Evolutionary conservation across 805 yeast species (phyloP), one percentile per base, ranked within the genome.

Genomic region (Tanozyma kutaoensis): DNA sequence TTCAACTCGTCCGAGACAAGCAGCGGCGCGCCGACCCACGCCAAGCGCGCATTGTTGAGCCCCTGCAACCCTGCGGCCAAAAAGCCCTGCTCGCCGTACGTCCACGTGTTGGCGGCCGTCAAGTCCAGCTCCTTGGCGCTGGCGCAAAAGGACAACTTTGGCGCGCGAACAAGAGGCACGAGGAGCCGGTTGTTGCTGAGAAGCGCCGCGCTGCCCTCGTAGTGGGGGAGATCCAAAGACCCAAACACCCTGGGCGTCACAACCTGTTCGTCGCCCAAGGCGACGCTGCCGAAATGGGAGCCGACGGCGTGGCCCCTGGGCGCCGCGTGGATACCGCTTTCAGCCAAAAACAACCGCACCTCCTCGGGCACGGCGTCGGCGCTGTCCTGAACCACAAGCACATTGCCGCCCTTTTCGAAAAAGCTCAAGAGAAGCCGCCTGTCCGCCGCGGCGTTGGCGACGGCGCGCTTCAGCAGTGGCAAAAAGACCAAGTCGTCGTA

Each of bases 351-450:
- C 3, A 66, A 55, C 33, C 82, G 70, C 19, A 78, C 52, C 14
- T 46, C 51, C 12, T 58, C 64, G 5, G 64, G 63, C 27, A 50
- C 37, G 3, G 47, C 43, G 4, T 44, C 29, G 16, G 38, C 22
- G 8, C 35, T 32, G 12, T 76, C 68, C 15, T 78, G 81, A 10
- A 82, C 58, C 10, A 75, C 68, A 12, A 91, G 42, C 7, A 91
- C 47, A 46, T 85, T 79, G 34, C 95, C 95, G 25, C 88, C 82
- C 10, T n/a, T n/a, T n/a, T n/a, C n/a, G n/a, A n/a, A n/a, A n/a
- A n/a, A n/a, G n/a, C n/a, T n/a, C n/a, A n/a, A n/a, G n/a, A n/a
- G n/a, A n/a, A n/a, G n/a, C n/a, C n/a, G n/a, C n/a, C n/a, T n/a
- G n/a, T n/a, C n/a, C n/a, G n/a, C n/a, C n/a, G n/a, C n/a, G n/a